phyloP scores from a whole-genome alignment of 768 basidiomycete genomes.

The Phanerochaete sordida region DNA sequence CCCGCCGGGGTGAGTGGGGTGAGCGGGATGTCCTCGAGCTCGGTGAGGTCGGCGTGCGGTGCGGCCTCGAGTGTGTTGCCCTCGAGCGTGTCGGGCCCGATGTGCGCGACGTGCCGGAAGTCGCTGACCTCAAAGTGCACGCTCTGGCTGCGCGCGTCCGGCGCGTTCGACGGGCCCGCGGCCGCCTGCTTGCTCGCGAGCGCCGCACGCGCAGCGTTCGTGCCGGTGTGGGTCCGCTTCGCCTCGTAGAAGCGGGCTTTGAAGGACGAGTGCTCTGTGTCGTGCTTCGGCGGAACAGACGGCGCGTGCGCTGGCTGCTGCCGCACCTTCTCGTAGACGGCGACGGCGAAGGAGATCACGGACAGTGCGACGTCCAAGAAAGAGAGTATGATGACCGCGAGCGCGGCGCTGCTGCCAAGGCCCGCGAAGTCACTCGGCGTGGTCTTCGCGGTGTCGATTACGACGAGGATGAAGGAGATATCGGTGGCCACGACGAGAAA shows the following conservation, averaged over 20 bases:
- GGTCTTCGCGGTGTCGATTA: neutral
- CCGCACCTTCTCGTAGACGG: neutral
- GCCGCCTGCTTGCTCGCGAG: neutral
- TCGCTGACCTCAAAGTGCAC: neutral
- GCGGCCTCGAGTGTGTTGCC: neutral
- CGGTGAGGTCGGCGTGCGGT: neutral
- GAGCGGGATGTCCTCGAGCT: neutral
- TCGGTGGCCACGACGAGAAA: constrained; percentile 1
- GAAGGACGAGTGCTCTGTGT: neutral
- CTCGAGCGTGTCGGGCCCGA: neutral
- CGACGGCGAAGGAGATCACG: neutral
- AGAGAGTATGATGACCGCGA: constrained; percentile 2
- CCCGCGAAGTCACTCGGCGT: neutral
- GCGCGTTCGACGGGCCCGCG: neutral
- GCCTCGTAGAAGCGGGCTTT: neutral
- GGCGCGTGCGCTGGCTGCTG: neutral
- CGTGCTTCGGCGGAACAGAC: neutral
- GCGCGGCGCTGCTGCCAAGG: neutral
- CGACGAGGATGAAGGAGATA: neutral
- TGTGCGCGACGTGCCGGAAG: neutral
- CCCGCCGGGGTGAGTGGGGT: neutral
- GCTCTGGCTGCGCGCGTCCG: neutral
- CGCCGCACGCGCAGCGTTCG: neutral
- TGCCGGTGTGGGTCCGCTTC: neutral
- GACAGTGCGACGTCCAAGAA: neutral